These are phyloP conservation scores for Polygonum maritimum DNA, from an alignment of 148 eudicot genomes.

Conservation along the genomic window DNA sequence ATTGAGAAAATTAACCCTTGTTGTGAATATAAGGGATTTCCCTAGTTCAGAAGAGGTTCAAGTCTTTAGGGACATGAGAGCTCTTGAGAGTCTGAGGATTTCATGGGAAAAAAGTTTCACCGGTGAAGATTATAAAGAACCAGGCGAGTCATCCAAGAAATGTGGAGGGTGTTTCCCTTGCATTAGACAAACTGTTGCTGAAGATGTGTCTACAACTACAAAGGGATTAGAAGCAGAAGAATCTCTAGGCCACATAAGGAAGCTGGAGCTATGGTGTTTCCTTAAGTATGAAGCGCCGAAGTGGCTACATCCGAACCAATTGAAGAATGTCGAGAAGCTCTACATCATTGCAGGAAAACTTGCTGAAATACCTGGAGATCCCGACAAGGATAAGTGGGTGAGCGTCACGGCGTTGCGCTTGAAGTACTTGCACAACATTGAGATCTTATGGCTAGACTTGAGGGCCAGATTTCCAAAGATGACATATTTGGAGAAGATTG, in stretches of 20 bases:
- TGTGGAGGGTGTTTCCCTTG: neutral
- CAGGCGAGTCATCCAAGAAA: neutral
- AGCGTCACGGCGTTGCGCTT: conserved; percentile 20
- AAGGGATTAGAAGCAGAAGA: neutral
- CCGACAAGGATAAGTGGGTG: conserved; percentile 9
- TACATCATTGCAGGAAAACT: conserved; percentile 44
- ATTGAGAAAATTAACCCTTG: conserved; percentile 30
- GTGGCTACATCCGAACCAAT: conserved; percentile 15
- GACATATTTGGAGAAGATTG: conserved; percentile 24
- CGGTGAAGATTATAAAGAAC: neutral
- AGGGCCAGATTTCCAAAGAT: conserved; percentile 15
- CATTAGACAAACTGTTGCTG: neutral
- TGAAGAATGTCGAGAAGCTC: conserved; percentile 22
- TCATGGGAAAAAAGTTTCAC: conserved; percentile 5
- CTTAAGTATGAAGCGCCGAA: neutral
- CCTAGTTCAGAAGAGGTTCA: conserved; percentile 11
- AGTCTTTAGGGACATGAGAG: neutral
- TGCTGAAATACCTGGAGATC: conserved; percentile 10
- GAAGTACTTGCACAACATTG: conserved; percentile 20
- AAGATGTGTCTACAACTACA: neutral
- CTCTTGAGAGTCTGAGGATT: neutral
- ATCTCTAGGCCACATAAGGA: conserved; percentile 20
- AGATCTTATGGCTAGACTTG: conserved; percentile 18
- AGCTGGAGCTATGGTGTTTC: conserved; percentile 28
- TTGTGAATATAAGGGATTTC: conserved; percentile 19